Base-by-base conservation (phyloP, 768 basidiomycete genomes). In the Russula brevipes region DNA sequence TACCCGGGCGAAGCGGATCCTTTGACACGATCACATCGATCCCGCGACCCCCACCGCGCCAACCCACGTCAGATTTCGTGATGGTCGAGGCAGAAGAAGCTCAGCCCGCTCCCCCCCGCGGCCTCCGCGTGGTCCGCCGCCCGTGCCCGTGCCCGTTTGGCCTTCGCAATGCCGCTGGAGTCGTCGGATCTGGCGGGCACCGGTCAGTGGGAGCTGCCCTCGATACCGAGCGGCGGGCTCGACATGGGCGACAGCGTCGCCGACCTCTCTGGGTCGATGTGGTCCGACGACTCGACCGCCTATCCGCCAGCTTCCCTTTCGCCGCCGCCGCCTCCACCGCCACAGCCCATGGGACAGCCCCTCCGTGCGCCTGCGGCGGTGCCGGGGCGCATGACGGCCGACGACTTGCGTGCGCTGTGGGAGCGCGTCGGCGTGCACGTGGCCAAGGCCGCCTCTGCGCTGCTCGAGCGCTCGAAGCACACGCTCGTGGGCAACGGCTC, bases 401-500 rank as follows among this genome's bases (percentile, higher is more conserved):
- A 91, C 46, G 87, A 91, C 14, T 76, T 97, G 54, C 83, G 84
- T 66, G 76, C 79, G 2, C 73, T 91, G 5, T 88, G 88, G 82
- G 83, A 83, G 5, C 83, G 85, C 35, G 84, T 90, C 1, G 94
- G 94, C 11, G 82, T 85, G 4, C 85, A 85, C 61, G 80, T 96
- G 3, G 82, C 84, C 69, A 85, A 90, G 66, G 79, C 82, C 0
- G 92, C 94, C 1, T 80, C 82, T 16, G 74, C 77, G 45, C 71
- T 94, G 56, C 82, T 80, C 65, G 88, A 89, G 41, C 86, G 87
- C 67, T 91, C 90, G 44, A 93, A 88, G 76, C 87, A 83, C 73
- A 71, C 80, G 8, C 78, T 93, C 45, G 81, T 94, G 35, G 94
- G 91, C 5, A 93, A 96, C 69, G 94, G 94, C 11, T 86, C 89